Conservation (phyloP, 768 basidiomycete genomes). For the Paxillus involutus region DNA sequence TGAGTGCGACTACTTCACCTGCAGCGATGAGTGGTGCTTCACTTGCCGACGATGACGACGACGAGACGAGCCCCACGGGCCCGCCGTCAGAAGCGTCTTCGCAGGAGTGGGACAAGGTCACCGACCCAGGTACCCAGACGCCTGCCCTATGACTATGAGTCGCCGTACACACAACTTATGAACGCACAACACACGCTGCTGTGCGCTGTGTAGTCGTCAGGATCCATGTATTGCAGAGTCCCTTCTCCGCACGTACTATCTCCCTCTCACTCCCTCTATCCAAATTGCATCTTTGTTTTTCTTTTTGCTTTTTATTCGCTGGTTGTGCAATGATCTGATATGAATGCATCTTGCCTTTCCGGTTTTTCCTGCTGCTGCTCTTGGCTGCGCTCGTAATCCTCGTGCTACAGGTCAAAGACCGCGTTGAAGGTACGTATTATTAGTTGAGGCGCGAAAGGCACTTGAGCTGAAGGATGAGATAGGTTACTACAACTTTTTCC, state of each 20-base stretch:
- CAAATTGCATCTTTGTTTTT: constrained; percentile 14
- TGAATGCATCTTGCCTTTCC: constrained; percentile 38
- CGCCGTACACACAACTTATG: constrained; percentile 25
- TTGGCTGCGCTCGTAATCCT: constrained; percentile 15
- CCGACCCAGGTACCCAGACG: constrained; percentile 65
- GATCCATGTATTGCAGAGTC: constrained; percentile 22
- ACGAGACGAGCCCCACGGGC: constrained; percentile 60
- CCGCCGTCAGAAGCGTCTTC: constrained; percentile 87
- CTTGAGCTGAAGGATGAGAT: constrained; percentile 21
- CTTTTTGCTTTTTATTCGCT: constrained; percentile 19
- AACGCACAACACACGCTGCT: constrained; percentile 29
- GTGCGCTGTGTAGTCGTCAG: constrained; percentile 31
- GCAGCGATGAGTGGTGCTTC: constrained; percentile 23
- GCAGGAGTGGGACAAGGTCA: constrained; percentile 88
- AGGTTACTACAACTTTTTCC: constrained; percentile 82
- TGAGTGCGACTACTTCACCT: constrained; percentile 63
- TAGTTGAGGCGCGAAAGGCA: constrained; percentile 2
- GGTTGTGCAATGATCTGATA: constrained; percentile 56
- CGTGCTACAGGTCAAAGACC: constrained; percentile 54
- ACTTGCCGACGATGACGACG: constrained; percentile 44
- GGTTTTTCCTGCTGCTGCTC: constrained; percentile 12
- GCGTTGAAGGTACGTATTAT: constrained; percentile 71
- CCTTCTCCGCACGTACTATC: constrained; percentile 11
- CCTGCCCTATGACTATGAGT: constrained; percentile 40
- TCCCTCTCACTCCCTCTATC: constrained; percentile 14